phyloP scores from a whole-genome alignment of 179 eudicot genomes.

The Spinacia oleracea region DNA sequence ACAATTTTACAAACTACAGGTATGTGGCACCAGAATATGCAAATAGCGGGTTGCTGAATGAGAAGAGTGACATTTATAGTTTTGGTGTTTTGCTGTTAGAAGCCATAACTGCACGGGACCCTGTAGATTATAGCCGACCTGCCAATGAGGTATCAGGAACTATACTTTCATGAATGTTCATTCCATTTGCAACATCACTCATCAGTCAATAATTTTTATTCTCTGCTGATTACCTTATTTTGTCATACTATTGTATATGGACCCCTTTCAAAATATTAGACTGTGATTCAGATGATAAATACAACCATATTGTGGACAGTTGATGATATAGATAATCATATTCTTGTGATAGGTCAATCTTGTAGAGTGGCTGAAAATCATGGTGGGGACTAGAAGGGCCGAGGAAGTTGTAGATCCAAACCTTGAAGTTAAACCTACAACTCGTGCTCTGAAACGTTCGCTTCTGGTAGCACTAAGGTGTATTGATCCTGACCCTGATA shows the following conservation, averaged over 20 bases:
- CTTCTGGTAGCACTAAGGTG: conserved; percentile 82
- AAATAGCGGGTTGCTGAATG: conserved; percentile 82
- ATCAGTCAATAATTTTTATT: background rate
- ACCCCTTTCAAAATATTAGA: too few species aligned
- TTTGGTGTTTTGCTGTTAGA: conserved; percentile 87
- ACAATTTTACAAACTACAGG: conserved; percentile 36
- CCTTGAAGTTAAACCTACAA: conserved; percentile 66
- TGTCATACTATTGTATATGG: background rate
- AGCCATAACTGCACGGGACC: conserved; percentile 90
- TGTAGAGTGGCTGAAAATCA: conserved; percentile 89
- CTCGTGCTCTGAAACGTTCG: conserved; percentile 73
- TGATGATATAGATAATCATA: background rate
- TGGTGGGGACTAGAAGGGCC: conserved; percentile 87
- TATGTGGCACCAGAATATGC: conserved; percentile 98
- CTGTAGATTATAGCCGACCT: conserved; percentile 84
- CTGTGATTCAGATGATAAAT: background rate
- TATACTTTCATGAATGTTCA: background rate
- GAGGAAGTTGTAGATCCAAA: conserved; percentile 80
- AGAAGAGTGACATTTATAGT: conserved; percentile 89
- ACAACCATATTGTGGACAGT: conserved; percentile 1
- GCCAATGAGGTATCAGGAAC: conserved; percentile 62
- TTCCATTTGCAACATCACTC: background rate
- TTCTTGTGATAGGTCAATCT: conserved; percentile 64
- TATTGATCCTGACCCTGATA: conserved; percentile 83
- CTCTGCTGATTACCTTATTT: background rate